Percentiles rank a stretch among this genome's conserved stretches.
These are phyloP conservation scores for Colletotrichum limetticola DNA, from an alignment of 2,329 filamentous ascomycete species.

Conservation along the genomic window DNA sequence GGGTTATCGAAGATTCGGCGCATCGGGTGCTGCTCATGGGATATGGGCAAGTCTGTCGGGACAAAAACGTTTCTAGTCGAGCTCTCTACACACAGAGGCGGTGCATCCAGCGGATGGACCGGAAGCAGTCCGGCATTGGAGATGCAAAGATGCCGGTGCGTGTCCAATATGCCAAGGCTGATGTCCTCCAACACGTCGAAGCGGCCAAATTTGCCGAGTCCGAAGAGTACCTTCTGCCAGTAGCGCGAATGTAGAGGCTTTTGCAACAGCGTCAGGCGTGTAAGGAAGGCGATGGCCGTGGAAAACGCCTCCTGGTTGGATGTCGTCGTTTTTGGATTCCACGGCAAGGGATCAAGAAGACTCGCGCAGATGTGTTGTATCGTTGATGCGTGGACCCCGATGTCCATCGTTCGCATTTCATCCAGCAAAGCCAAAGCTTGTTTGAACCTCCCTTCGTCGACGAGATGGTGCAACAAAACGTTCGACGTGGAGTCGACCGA, in stretches of 20 bases:
- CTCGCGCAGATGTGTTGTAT: conserved; percentile 21
- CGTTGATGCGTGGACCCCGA: conserved; percentile 40
- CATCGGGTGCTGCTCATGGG: conserved; percentile 57
- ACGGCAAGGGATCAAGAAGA: conserved; percentile 21
- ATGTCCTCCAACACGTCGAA: conserved; percentile 58
- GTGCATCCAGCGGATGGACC: conserved; percentile 57
- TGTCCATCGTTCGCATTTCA: conserved; percentile 48
- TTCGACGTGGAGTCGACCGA: conserved; percentile 46
- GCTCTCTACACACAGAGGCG: conserved; percentile 26
- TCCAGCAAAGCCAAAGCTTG: conserved; percentile 47
- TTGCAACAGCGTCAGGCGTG: conserved; percentile 12
- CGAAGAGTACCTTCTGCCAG: conserved; percentile 57
- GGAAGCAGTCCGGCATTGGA: conserved; percentile 49
- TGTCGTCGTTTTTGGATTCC: background rate
- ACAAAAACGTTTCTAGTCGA: conserved; percentile 36
- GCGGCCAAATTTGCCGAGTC: conserved; percentile 55
- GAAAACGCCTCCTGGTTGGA: conserved; percentile 4
- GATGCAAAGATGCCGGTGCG: conserved; percentile 45
- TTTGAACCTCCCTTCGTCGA: conserved; percentile 41
- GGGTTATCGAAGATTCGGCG: conserved; percentile 54
- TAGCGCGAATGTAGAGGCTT: conserved; percentile 45
- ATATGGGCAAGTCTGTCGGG: conserved; percentile 53
- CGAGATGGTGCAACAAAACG: conserved; percentile 43
- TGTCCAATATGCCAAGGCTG: conserved; percentile 53
- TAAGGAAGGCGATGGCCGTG: conserved; percentile 19